Percentiles rank a stretch among this genome's conserved stretches.
Evolutionary conservation across 2,329 filamentous ascomycete genomes (phyloP).

Genomic region (Simplicillium aogashimaense): DNA sequence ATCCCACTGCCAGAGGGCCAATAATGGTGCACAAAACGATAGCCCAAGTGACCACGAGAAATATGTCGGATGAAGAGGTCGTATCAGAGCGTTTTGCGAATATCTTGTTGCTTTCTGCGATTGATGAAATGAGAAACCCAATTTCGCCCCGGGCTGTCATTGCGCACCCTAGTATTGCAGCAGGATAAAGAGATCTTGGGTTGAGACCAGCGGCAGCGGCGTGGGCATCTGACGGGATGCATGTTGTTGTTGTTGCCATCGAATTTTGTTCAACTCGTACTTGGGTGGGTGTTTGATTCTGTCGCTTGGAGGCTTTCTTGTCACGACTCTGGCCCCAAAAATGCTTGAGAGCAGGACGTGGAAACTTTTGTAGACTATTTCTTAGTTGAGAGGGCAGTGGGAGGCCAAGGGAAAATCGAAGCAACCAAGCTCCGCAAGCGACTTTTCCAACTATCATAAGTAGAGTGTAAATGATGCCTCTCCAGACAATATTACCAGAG

Average conservation of each 20-base stretch:
- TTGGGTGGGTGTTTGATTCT: no score
- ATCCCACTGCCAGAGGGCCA: neutral
- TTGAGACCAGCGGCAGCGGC: neutral
- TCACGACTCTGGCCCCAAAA: no score
- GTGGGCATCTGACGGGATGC: neutral
- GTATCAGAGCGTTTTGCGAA: neutral
- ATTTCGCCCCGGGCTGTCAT: neutral
- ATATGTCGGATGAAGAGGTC: neutral
- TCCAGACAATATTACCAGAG: constrained; percentile 53
- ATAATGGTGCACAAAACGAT: neutral
- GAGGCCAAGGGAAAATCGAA: constrained; percentile 16
- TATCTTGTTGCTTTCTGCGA: neutral
- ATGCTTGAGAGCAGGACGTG: no score
- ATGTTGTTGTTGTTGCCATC: neutral
- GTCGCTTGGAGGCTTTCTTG: no score
- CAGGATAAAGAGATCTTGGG: neutral
- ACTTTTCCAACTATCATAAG: constrained; percentile 60
- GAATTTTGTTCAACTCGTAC: neutral
- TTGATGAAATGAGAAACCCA: neutral
- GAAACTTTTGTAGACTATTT: no score
- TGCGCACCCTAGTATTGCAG: neutral
- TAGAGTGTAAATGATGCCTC: constrained; percentile 59
- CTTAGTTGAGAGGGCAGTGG: no score
- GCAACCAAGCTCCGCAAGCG: constrained; percentile 48
- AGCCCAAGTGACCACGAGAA: neutral